phyloP scores from a whole-genome alignment of 139 green algal species.

The Marvania coccoides region DNA sequence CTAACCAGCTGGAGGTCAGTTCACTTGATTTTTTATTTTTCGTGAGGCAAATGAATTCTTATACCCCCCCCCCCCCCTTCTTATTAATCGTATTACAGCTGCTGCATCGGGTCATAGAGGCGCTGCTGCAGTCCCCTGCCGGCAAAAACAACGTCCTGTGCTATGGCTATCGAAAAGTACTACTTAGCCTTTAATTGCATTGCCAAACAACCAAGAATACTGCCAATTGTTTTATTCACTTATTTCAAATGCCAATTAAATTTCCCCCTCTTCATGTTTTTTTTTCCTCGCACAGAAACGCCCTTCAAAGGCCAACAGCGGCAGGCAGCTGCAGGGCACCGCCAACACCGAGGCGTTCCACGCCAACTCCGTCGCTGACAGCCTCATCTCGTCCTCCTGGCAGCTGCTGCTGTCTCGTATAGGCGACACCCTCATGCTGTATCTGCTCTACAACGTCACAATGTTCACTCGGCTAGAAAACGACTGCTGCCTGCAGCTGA shows the following conservation, averaged over 20 bases:
- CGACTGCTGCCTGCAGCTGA: constrained; percentile 54
- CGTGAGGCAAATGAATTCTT: no score
- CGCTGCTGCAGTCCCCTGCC: constrained; percentile 23
- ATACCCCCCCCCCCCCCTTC: no score
- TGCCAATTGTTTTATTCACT: not conserved
- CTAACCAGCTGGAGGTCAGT: constrained; percentile 26
- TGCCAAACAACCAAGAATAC: not conserved
- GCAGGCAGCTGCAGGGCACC: constrained; percentile 18
- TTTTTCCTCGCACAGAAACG: not conserved
- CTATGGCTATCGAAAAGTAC: constrained; percentile 41
- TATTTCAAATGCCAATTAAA: not conserved
- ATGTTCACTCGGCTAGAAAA: constrained; percentile 52
- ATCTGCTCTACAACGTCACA: constrained; percentile 49
- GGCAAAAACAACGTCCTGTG: constrained; percentile 42
- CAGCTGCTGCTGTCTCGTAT: constrained; percentile 47
- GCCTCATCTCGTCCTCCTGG: constrained; percentile 21
- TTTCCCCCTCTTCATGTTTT: not conserved
- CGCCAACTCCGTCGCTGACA: constrained; percentile 26
- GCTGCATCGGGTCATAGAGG: constrained; percentile 45
- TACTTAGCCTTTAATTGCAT: not conserved
- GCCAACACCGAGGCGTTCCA: constrained; percentile 29
- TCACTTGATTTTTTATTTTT: not conserved
- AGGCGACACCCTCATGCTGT: constrained; percentile 61
- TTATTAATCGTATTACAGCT: no score
- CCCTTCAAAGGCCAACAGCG: not conserved